These are phyloP conservation scores for Bretschneidera sinensis DNA, from an alignment of 345 rosid genomes.

Conservation along the genomic window DNA sequence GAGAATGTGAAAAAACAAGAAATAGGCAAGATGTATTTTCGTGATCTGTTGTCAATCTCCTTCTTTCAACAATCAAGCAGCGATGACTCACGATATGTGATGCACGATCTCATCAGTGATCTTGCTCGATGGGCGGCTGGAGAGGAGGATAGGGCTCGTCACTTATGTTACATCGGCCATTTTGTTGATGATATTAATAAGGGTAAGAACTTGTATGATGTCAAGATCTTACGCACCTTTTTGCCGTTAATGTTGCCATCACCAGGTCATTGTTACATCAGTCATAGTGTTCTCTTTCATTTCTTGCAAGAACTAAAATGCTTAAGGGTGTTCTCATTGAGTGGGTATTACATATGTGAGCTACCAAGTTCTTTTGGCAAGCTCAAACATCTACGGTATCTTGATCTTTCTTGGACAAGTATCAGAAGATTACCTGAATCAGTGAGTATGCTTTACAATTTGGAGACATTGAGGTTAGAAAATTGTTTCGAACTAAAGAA, in stretches of 20 bases:
- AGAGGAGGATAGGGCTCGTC: constrained; percentile 5
- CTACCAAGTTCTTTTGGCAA: too few species aligned
- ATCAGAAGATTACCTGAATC: constrained; percentile 9
- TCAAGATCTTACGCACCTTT: constrained; percentile 9
- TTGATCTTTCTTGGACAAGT: not conserved
- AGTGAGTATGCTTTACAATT: not conserved
- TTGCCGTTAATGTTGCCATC: not conserved
- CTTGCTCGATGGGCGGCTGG: constrained; percentile 13
- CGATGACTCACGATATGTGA: too few species aligned
- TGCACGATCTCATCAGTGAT: constrained; percentile 21
- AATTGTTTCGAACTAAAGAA: not conserved
- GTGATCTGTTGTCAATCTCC: too few species aligned
- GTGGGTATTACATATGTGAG: too few species aligned
- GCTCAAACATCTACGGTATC: constrained; percentile 10
- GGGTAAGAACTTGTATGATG: not conserved
- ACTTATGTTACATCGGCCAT: too few species aligned
- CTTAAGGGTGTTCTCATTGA: too few species aligned
- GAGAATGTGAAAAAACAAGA: too few species aligned
- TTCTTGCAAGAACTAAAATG: too few species aligned
- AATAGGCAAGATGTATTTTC: too few species aligned
- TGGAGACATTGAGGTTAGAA: not conserved
- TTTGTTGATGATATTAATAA: not conserved
- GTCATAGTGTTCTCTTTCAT: too few species aligned
- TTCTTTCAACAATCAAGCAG: too few species aligned
- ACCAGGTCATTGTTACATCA: not conserved